phyloP scores from a whole-genome alignment of 345 rosid species.

The Rhizophora mangle region DNA sequence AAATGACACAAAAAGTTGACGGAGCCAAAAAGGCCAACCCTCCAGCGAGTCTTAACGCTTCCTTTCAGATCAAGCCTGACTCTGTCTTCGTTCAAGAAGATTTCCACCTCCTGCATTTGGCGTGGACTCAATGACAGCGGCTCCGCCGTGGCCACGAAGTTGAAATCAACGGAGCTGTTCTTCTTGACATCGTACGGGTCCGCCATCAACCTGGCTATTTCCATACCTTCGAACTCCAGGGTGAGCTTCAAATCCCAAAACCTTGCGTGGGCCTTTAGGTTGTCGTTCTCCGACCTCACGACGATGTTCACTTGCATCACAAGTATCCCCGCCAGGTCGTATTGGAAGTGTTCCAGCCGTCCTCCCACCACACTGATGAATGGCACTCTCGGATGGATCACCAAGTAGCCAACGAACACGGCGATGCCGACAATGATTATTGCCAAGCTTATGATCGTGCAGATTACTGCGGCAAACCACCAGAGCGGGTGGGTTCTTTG shows the following conservation, averaged over 20 bases:
- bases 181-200: conserved; percentile 57
- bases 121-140: conserved; percentile 57
- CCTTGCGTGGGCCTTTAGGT: conserved; percentile 59
- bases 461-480: conserved; percentile 74
- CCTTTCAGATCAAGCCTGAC: conserved; percentile 62
- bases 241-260: conserved; percentile 39
- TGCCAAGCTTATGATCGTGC: conserved; percentile 54
- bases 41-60: conserved; percentile 58
- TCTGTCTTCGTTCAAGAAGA: conserved; percentile 41
- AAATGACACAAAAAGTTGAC: conserved; percentile 47
- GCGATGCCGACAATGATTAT: conserved; percentile 66
- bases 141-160: conserved; percentile 51
- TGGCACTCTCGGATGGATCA: conserved; percentile 80
- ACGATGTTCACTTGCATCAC: conserved; percentile 56
- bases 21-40: conserved; percentile 65
- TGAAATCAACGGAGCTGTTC: conserved; percentile 33
- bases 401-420: conserved; percentile 60
- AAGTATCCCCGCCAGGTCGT: conserved; percentile 41
- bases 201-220: conserved; percentile 45
- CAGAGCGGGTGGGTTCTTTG: conserved; percentile 50
- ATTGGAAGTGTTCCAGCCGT: conserved; percentile 45
- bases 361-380: conserved; percentile 56
- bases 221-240: conserved; percentile 46
- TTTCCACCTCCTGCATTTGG: conserved; percentile 35
- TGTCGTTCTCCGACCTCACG: conserved; percentile 61